Evolutionary conservation across 2,329 filamentous ascomycete genomes (phyloP).

Genomic region (Trichoderma afroharzianum): DNA sequence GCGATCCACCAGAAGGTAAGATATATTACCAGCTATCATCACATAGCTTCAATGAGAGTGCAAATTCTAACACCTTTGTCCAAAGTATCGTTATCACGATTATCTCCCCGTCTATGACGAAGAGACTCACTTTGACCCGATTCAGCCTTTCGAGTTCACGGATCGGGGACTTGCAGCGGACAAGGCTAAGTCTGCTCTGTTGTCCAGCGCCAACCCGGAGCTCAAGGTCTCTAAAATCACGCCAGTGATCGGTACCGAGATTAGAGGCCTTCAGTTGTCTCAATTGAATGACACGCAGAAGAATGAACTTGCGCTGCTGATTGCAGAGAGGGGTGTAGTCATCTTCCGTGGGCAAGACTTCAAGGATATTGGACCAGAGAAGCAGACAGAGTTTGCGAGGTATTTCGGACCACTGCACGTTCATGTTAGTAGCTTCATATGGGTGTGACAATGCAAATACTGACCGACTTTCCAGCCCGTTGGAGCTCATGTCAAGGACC

Average conservation of each 20-base stretch:
- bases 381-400: constrained; percentile 6
- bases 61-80: background rate
- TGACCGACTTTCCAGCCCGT: background rate
- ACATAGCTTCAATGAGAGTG: too few species aligned
- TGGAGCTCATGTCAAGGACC: constrained; percentile 11
- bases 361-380: constrained; percentile 16
- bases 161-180: constrained; percentile 41
- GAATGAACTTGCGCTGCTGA: constrained; percentile 48
- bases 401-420: constrained; percentile 8
- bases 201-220: constrained; percentile 27
- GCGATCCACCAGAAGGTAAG: constrained; percentile 4
- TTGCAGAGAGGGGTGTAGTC: constrained; percentile 45
- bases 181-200: constrained; percentile 41
- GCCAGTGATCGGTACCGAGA: constrained; percentile 40
- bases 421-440: background rate
- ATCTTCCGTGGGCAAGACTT: constrained; percentile 48
- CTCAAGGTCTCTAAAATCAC: constrained; percentile 40
- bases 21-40: too few species aligned
- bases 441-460: background rate
- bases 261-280: constrained; percentile 42
- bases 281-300: constrained; percentile 42
- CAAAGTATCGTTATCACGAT: background rate
- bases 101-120: constrained; percentile 13
- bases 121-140: constrained; percentile 11
- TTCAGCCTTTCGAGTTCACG: constrained; percentile 18